These are phyloP conservation scores for Coleophoma cylindrospora DNA, from an alignment of 2,329 filamentous ascomycete species.

Conservation along the genomic window DNA sequence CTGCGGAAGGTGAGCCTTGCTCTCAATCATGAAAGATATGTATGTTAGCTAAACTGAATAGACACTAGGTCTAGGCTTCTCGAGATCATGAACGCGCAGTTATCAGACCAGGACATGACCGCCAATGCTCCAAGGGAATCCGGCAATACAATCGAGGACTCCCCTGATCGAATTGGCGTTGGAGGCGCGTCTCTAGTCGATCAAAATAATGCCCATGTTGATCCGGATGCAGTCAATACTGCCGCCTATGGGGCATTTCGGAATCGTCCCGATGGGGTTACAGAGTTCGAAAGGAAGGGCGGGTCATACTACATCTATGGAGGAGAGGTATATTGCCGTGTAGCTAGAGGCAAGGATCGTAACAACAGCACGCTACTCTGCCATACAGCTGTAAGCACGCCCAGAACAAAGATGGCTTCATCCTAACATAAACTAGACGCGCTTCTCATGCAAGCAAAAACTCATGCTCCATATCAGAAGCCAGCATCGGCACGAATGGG, in stretches of 20 bases:
- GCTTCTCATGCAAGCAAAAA: neutral
- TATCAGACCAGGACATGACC: neutral
- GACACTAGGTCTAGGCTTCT: neutral
- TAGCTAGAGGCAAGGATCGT: neutral
- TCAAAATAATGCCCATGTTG: neutral
- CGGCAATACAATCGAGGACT: neutral
- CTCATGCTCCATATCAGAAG: neutral
- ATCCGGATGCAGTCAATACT: neutral
- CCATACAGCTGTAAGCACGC: neutral
- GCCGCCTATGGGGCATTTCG: neutral
- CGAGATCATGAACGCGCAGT: neutral
- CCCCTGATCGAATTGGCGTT: neutral
- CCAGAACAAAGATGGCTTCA: neutral
- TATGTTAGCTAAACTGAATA: no score
- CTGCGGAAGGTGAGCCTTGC: no score
- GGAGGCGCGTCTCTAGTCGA: neutral
- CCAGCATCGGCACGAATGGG: neutral
- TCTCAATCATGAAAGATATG: conserved; percentile 7
- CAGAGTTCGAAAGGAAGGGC: neutral
- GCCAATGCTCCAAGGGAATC: neutral
- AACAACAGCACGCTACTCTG: neutral
- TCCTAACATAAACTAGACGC: neutral
- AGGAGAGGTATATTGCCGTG: neutral
- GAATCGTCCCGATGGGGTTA: neutral
- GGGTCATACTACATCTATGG: neutral